phyloP scores from a whole-genome alignment of 1,284 basidiomycete genomes.

The Ceraceosorus guamensis region DNA sequence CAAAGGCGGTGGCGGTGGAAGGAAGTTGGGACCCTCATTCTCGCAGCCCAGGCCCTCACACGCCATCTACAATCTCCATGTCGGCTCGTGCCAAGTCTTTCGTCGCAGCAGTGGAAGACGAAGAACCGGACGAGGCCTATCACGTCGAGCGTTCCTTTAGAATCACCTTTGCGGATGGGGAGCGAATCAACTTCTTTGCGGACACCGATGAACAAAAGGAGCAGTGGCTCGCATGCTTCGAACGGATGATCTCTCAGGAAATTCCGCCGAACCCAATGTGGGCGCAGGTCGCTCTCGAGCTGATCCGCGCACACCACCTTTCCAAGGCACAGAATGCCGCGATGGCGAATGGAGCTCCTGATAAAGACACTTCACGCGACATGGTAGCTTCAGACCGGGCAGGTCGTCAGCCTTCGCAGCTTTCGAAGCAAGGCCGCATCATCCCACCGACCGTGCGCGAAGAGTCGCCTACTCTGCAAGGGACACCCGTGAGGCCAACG shows the following conservation, averaged over 20 bases:
- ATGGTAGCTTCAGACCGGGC: too few relatives aligned
- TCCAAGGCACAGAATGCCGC: too few relatives aligned
- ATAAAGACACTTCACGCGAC: too few relatives aligned
- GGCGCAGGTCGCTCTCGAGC: constrained; percentile 24
- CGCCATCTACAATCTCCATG: too few relatives aligned
- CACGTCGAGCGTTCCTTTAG: constrained; percentile 73
- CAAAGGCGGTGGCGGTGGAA: constrained; percentile 69
- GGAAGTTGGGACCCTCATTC: constrained; percentile 60
- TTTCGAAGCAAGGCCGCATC: too few relatives aligned
- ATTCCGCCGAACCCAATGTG: constrained; percentile 36
- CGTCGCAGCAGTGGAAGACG: constrained; percentile 15
- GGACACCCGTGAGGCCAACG: too few relatives aligned
- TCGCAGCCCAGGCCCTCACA: background rate
- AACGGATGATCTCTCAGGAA: constrained; percentile 20
- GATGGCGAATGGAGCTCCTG: too few relatives aligned
- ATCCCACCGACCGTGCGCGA: too few relatives aligned
- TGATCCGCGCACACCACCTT: too few relatives aligned
- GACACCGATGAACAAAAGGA: constrained; percentile 82
- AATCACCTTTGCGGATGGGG: constrained; percentile 68
- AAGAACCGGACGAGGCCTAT: constrained; percentile 64
- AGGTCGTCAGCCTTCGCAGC: too few relatives aligned
- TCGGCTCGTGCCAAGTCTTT: constrained; percentile 19
- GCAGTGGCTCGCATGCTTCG: constrained; percentile 62
- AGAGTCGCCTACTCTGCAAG: too few relatives aligned
- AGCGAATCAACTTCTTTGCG: constrained; percentile 81